Evolutionary conservation across 805 yeast species (phyloP).

Genomic region (Spathaspora gorwiae): DNA sequence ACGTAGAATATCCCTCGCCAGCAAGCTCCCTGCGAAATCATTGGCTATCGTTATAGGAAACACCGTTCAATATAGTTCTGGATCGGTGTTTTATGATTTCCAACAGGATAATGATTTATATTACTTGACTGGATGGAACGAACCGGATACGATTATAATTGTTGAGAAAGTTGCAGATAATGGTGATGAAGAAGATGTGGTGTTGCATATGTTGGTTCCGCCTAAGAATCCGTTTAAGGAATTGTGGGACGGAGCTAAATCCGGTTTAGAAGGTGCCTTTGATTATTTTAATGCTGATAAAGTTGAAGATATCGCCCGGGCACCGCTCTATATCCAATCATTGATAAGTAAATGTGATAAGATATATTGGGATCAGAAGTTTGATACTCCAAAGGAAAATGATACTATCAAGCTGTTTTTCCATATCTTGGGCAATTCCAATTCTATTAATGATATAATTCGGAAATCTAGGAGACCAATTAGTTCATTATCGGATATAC

Average conservation of each 20-base stretch:
- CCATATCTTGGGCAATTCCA: slow-evolving; percentile 4
- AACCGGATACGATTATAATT: slow-evolving; percentile 71
- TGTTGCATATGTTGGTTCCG: slow-evolving; percentile 79
- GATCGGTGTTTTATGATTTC: slow-evolving; percentile 86
- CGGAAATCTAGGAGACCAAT: slow-evolving; percentile 32
- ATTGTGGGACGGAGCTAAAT: slow-evolving; percentile 92
- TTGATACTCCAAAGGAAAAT: slow-evolving; percentile 6
- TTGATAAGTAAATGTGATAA: slow-evolving; percentile 46
- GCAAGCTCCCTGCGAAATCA: slow-evolving; percentile 55
- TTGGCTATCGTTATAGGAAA: slow-evolving; percentile 74
- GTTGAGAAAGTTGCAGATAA: slow-evolving; percentile 57
- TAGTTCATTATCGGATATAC: slow-evolving; percentile 37
- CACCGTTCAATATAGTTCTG: slow-evolving; percentile 73
- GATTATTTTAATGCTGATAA: slow-evolving; percentile 87
- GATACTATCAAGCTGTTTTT: slow-evolving; percentile 12
- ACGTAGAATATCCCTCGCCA: slow-evolving; percentile 60
- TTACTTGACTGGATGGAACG: slow-evolving; percentile 89
- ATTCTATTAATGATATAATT: slow-evolving; percentile 14
- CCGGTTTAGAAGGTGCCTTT: slow-evolving; percentile 77
- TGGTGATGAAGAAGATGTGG: slow-evolving; percentile 43
- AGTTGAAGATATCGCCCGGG: slow-evolving; percentile 47
- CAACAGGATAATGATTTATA: slow-evolving; percentile 88
- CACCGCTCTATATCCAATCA: slow-evolving; percentile 41
- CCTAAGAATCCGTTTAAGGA: slow-evolving; percentile 74
- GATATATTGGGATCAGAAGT: slow-evolving; percentile 52